These are phyloP conservation scores for Grigorovia transvaalensis DNA, from an alignment of 805 yeast genomes.

Conservation along the genomic window DNA sequence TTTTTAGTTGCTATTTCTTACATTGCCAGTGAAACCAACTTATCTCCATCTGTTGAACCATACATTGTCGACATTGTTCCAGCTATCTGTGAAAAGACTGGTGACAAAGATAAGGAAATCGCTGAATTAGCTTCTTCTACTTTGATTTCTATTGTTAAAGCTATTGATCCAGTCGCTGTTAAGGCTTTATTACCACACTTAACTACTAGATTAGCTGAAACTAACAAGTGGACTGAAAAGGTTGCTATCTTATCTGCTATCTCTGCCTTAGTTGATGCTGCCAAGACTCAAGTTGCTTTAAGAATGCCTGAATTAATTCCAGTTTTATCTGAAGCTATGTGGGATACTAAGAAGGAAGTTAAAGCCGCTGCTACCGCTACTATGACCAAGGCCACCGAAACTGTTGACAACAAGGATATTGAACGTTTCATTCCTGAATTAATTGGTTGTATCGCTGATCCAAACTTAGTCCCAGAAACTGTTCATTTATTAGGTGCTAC, in stretches of 20 bases:
- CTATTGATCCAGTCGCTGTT: conserved; percentile 88
- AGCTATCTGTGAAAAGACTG: conserved; percentile 65
- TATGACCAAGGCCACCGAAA: conserved; percentile 92
- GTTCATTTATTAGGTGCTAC: conserved; percentile 99
- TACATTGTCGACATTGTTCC: conserved; percentile 70
- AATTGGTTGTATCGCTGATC: conserved; percentile 93
- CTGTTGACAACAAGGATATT: conserved; percentile 99
- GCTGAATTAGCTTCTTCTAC: conserved; percentile 68
- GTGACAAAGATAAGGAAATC: conserved; percentile 78
- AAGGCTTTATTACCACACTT: conserved; percentile 81
- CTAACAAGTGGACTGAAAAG: conserved; percentile 98
- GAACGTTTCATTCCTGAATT: conserved; percentile 97
- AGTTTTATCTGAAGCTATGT: conserved; percentile 97
- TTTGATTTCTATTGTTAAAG: conserved; percentile 62
- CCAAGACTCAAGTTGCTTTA: conserved; percentile 91
- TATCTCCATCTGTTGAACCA: conserved; percentile 94
- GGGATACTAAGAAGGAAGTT: conserved; percentile 99
- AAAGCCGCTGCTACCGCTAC: conserved; percentile 93
- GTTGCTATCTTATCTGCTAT: conserved; percentile 79
- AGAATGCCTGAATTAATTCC: conserved; percentile 99
- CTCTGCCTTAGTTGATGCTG: conserved; percentile 81
- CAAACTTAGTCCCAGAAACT: conserved; percentile 96
- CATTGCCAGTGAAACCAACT: conserved; percentile 69
- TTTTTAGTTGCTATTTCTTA: conserved; percentile 77
- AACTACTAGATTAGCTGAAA: conserved; percentile 51